Evolutionary conservation across 192 early-diverging fungal genomes (phyloP), one percentile per base, ranked within the genome.

Genomic region (Phlyctochytrium bullatum): DNA sequence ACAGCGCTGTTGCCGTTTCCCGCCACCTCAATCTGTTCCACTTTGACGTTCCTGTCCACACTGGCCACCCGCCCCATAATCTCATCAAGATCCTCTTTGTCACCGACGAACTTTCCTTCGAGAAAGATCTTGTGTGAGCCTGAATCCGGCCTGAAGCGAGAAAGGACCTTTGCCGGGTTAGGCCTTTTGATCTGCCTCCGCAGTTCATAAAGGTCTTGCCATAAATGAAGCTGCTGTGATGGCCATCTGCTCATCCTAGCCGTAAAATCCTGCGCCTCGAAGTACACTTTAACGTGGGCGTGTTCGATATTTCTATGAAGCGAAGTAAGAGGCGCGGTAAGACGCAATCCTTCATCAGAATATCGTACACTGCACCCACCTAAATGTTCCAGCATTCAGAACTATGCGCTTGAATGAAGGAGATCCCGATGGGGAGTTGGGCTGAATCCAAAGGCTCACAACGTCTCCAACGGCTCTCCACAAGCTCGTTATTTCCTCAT

Each of bases 231-330:
- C 4, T 20, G 34, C 59, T n/a, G 27, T 14, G n/a, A 17, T 34
- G 20, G 34, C 47, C 34, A 27, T 47, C 63, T 36, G n/a, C 27
- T 66, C 52, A 58, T 30, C 23, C 16, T 3, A 14, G n/a, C 40
- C 28, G 40, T n/a, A 33, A 69, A 69, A 4, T n/a, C 12, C 17
- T 10, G 10, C 16, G 20, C 51, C 1, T 62, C 24, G 27, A 69
- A 62, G 32, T 40, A 69, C 2, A 69, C 34, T 36, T 69, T 69
- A 47, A 69, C 61, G 34, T 69, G 67, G n/a, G 61, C 30, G 52
- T 69, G 67, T 3, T n/a, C 67, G 54, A 69, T 69, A 34, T 69
- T 69, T 14, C 54, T 57, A 10, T n/a, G n/a, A n/a, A n/a, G n/a
- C n/a, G n/a, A n/a, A n/a, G n/a, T n/a, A n/a, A n/a, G 12, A 50